Evolutionary conservation across 164 flowering plant genomes (phyloP).

Genomic region (Malania oleifera): DNA sequence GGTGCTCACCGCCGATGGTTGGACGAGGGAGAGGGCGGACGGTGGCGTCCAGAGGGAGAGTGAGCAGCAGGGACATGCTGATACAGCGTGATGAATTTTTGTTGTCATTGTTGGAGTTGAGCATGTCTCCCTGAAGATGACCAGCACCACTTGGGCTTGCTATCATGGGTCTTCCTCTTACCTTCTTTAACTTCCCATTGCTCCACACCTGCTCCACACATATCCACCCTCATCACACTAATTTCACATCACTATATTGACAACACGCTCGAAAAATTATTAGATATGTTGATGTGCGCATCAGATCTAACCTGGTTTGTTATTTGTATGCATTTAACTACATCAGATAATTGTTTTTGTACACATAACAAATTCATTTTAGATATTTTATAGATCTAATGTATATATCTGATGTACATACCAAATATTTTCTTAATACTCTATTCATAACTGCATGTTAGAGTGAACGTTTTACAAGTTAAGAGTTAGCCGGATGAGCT

Average conservation of each 20-base stretch:
- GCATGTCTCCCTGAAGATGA: too few species aligned
- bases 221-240: neutral
- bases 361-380: too few species aligned
- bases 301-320: too few species aligned
- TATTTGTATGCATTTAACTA: too few species aligned
- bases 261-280: neutral
- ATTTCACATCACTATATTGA: neutral
- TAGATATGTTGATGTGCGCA: too few species aligned
- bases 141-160: conserved; percentile 17
- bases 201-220: conserved; percentile 61
- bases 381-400: too few species aligned
- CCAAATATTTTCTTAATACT: too few species aligned
- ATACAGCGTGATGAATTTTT: conserved; percentile 24
- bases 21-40: conserved; percentile 35
- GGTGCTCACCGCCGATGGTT: neutral
- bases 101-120: neutral
- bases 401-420: too few species aligned
- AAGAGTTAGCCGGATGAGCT: too few species aligned
- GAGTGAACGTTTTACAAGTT: too few species aligned
- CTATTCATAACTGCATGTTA: too few species aligned
- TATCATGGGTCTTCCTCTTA: conserved; percentile 58
- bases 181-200: conserved; percentile 78
- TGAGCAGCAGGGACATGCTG: conserved; percentile 55
- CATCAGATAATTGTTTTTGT: too few species aligned
- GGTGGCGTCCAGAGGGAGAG: conserved; percentile 48